Evolutionary conservation across 768 basidiomycete species (phyloP).

Genomic region (Sistotremastrum niveocremeum): DNA sequence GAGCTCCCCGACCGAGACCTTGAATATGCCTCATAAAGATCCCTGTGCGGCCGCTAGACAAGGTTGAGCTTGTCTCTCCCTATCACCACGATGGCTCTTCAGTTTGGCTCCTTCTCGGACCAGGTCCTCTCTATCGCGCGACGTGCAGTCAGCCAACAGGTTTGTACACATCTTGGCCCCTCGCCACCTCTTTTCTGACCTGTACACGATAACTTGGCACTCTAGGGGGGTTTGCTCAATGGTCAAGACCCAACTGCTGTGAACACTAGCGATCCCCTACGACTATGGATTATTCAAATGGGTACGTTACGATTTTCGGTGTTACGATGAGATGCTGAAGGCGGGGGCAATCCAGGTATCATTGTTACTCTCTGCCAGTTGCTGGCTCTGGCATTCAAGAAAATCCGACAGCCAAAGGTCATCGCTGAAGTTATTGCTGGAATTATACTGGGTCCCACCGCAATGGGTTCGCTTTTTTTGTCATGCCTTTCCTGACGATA

Average conservation of each 20-base stretch:
- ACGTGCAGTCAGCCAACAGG: too few species aligned
- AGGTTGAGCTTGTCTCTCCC: too few species aligned
- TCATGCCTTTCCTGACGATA: not conserved
- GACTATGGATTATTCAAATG: slow-evolving; percentile 66
- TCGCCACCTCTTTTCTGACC: too few species aligned
- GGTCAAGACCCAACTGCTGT: slow-evolving; percentile 61
- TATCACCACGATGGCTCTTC: too few species aligned
- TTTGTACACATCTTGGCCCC: too few species aligned
- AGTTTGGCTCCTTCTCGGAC: too few species aligned
- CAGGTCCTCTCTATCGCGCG: too few species aligned
- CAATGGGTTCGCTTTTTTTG: not conserved
- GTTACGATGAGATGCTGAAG: not conserved
- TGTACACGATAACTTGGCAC: too few species aligned
- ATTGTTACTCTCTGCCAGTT: slow-evolving; percentile 72
- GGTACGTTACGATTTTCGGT: slow-evolving; percentile 25
- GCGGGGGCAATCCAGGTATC: slow-evolving; percentile 34
- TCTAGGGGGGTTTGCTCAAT: slow-evolving; percentile 61
- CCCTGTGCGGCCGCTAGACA: too few species aligned
- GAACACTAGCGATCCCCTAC: slow-evolving; percentile 52
- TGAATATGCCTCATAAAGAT: too few species aligned
- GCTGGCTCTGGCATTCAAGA: slow-evolving; percentile 47
- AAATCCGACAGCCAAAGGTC: slow-evolving; percentile 80
- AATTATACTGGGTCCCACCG: slow-evolving; percentile 55
- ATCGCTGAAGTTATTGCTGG: slow-evolving; percentile 90
- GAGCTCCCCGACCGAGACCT: too few species aligned